phyloP scores from a whole-genome alignment of 805 yeast genomes.

The Cyberlindnera euphorbiiphila region DNA sequence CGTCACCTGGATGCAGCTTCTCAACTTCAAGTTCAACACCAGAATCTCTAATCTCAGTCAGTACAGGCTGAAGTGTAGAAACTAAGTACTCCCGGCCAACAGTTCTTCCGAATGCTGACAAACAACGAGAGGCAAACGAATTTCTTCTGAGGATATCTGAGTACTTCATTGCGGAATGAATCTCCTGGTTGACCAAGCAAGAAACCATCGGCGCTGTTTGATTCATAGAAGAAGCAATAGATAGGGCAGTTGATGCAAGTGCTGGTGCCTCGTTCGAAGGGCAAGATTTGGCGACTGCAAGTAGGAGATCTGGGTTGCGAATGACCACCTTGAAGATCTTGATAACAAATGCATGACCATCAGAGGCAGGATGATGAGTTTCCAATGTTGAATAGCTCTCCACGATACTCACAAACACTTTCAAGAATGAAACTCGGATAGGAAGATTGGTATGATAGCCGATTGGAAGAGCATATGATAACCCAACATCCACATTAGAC shows the following conservation, averaged over 20 bases:
- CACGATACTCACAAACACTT: constrained; percentile 70
- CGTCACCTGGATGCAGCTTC: constrained; percentile 36
- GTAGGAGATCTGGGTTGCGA: constrained; percentile 39
- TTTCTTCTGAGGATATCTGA: constrained; percentile 77
- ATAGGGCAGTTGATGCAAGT: constrained; percentile 61
- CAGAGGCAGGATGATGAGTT: constrained; percentile 24
- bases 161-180: constrained; percentile 52
- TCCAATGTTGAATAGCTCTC: constrained; percentile 27
- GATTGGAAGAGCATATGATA: constrained; percentile 70
- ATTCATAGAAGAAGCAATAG: constrained; percentile 45
- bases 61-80: constrained; percentile 49
- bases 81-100: constrained; percentile 59
- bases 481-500: constrained; percentile 73
- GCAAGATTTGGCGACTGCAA: constrained; percentile 56
- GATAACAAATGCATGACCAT: constrained; percentile 26
- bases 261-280: constrained; percentile 68
- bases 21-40: constrained; percentile 64
- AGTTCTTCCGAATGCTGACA: constrained; percentile 67
- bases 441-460: constrained; percentile 68
- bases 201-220: constrained; percentile 46
- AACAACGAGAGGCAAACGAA: constrained; percentile 74
- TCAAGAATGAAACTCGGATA: constrained; percentile 68
- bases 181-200: constrained; percentile 58
- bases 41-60: constrained; percentile 47
- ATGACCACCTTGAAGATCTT: constrained; percentile 31